Evolutionary conservation across 805 yeast species (phyloP).

Genomic region (Zygoascus flipseniorum): DNA sequence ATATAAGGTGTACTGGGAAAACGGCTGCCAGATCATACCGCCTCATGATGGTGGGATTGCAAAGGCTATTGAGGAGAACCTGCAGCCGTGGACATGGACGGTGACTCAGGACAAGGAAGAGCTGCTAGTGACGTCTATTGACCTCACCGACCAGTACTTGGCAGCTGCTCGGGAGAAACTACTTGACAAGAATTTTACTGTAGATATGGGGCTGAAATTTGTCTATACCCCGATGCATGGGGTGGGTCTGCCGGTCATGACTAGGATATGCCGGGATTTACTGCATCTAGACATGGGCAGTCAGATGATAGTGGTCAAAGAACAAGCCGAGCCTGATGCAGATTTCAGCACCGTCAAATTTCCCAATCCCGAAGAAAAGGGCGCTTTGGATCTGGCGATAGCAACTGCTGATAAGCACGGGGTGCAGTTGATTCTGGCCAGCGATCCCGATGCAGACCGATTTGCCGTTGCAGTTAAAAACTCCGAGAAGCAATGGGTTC

Average conservation of each 20-base stretch:
- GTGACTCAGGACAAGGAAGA: slow-evolving; percentile 33
- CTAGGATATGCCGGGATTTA: slow-evolving; percentile 32
- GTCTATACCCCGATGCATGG: slow-evolving; percentile 97
- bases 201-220: slow-evolving; percentile 25
- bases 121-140: slow-evolving; percentile 22
- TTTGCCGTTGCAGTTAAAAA: slow-evolving; percentile 68
- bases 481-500: slow-evolving; percentile 50
- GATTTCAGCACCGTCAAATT: slow-evolving; percentile 76
- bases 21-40: slow-evolving; percentile 93
- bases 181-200: neutral
- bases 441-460: slow-evolving; percentile 96
- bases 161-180: slow-evolving; percentile 6
- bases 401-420: slow-evolving; percentile 45
- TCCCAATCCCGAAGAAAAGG: slow-evolving; percentile 95
- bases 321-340: slow-evolving; percentile 75
- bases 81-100: slow-evolving; percentile 50
- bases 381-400: slow-evolving; percentile 74
- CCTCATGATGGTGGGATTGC: slow-evolving; percentile 82
- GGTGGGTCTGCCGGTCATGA: slow-evolving; percentile 65
- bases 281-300: slow-evolving; percentile 27
- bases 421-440: slow-evolving; percentile 61
- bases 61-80: slow-evolving; percentile 45
- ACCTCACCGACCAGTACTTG: slow-evolving; percentile 12
- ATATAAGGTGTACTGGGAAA: slow-evolving; percentile 85
- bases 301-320: slow-evolving; percentile 38